Conservation (phyloP, 169 alveolate genomes). For the Cryptosporidium viatorum region DNA sequence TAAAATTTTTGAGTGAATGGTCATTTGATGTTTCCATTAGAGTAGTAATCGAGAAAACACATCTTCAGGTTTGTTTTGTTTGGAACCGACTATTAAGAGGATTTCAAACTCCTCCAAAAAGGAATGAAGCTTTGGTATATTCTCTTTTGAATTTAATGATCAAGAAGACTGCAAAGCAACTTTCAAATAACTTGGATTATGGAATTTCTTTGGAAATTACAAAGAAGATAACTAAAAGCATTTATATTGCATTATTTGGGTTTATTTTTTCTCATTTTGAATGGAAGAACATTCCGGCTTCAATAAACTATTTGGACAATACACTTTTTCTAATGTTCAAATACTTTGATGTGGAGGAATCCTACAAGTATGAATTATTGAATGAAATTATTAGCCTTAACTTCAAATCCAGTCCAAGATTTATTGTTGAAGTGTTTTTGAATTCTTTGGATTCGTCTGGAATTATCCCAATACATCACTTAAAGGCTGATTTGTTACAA, state of each 20-base stretch:
- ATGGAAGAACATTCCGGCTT: constrained; percentile 37
- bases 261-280: constrained; percentile 53
- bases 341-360: not conserved
- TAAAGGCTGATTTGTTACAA: constrained; percentile 50
- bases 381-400: constrained; percentile 10
- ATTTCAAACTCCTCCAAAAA: constrained; percentile 28
- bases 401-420: constrained; percentile 11
- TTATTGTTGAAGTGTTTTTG: constrained; percentile 36
- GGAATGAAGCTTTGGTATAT: constrained; percentile 55
- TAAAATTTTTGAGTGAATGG: constrained; percentile 28
- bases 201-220: not conserved
- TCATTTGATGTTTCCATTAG: constrained; percentile 26
- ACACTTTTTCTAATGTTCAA: constrained; percentile 9
- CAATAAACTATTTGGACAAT: constrained; percentile 8
- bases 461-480: constrained; percentile 26
- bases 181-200: not conserved
- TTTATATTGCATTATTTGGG: constrained; percentile 42
- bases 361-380: constrained; percentile 26
- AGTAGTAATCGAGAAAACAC: constrained; percentile 45
- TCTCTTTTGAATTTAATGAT: constrained; percentile 31
- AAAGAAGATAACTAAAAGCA: constrained; percentile 12
- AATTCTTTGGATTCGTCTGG: constrained; percentile 10
- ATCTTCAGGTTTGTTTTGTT: constrained; percentile 38
- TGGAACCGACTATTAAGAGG: constrained; percentile 43
- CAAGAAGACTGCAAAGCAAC: not conserved